Conservation (phyloP, 768 basidiomycete genomes). For the Pulveroboletus ravenelii region DNA sequence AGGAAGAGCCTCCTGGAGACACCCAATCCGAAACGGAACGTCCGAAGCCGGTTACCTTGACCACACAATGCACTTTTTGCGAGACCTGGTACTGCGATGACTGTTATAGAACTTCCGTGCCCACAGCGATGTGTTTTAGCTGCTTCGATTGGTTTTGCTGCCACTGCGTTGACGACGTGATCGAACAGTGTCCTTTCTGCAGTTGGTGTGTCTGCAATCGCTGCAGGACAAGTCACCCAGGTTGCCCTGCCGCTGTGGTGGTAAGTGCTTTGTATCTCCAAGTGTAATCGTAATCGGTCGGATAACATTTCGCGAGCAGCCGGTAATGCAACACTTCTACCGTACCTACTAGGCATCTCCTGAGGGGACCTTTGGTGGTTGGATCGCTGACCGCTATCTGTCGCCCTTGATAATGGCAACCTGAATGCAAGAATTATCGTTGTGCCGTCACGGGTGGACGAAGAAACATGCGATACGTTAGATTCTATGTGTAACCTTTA, state of each 20-base stretch:
- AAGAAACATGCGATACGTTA: too few relatives aligned
- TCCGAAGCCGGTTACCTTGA: background rate
- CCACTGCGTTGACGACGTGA: background rate
- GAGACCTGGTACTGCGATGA: conserved; percentile 2
- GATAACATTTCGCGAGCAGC: background rate
- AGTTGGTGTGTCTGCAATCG: background rate
- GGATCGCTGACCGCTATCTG: too few relatives aligned
- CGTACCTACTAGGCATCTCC: background rate
- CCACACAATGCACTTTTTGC: conserved; percentile 1
- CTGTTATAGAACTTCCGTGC: background rate
- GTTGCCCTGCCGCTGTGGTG: background rate
- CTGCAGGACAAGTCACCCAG: background rate
- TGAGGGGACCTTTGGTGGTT: background rate
- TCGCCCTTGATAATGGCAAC: too few relatives aligned
- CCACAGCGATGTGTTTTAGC: background rate
- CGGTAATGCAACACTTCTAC: background rate
- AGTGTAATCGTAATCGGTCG: background rate
- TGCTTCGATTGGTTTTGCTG: conserved; percentile 6
- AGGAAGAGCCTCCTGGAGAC: conserved; percentile 5
- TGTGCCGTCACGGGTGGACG: too few relatives aligned
- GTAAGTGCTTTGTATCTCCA: background rate
- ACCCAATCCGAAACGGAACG: background rate
- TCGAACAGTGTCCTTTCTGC: conserved; percentile 4
- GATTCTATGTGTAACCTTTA: too few relatives aligned
- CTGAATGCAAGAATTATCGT: too few relatives aligned